These are phyloP conservation scores for Escallonia rubra DNA, from an alignment of 129 eudicot genomes.

Conservation along the genomic window DNA sequence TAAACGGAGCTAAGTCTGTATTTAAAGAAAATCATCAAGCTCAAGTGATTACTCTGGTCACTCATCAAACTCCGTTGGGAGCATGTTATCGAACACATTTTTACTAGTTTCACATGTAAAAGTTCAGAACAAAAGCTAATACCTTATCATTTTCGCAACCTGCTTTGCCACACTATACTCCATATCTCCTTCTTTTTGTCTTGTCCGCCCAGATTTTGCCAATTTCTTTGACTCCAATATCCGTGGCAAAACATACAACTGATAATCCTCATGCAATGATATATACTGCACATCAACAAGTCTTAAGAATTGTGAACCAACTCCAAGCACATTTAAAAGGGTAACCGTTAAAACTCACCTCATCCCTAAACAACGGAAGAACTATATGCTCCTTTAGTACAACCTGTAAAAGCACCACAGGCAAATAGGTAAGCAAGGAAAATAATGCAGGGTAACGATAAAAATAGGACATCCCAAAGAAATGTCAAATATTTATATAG, in stretches of 20 bases:
- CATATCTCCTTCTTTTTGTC: conserved; percentile 97
- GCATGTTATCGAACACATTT: too few species aligned
- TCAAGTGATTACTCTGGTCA: too few species aligned
- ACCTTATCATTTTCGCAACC: conserved; percentile 99
- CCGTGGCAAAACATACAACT: conserved; percentile 85
- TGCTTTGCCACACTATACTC: conserved; percentile 99
- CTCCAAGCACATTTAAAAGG: conserved; percentile 11
- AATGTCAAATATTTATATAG: too few species aligned
- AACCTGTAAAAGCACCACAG: conserved; percentile 52
- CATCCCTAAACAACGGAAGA: conserved; percentile 82
- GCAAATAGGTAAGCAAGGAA: conserved; percentile 15
- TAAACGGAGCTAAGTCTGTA: too few species aligned
- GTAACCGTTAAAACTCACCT: conserved; percentile 48
- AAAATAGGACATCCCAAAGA: background rate
- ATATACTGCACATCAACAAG: conserved; percentile 52
- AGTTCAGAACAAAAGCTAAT: conserved; percentile 7
- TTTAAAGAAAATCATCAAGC: too few species aligned
- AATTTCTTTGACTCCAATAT: conserved; percentile 95
- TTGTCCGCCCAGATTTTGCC: conserved; percentile 97
- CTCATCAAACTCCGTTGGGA: too few species aligned
- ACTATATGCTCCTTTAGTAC: conserved; percentile 93
- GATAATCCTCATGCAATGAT: conserved; percentile 95
- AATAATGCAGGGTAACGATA: background rate
- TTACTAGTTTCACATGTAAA: too few species aligned
- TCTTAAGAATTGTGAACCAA: conserved; percentile 6